Base-by-base conservation (phyloP, 2,329 filamentous ascomycete species). In the Pestalotiopsis sp. region DNA sequence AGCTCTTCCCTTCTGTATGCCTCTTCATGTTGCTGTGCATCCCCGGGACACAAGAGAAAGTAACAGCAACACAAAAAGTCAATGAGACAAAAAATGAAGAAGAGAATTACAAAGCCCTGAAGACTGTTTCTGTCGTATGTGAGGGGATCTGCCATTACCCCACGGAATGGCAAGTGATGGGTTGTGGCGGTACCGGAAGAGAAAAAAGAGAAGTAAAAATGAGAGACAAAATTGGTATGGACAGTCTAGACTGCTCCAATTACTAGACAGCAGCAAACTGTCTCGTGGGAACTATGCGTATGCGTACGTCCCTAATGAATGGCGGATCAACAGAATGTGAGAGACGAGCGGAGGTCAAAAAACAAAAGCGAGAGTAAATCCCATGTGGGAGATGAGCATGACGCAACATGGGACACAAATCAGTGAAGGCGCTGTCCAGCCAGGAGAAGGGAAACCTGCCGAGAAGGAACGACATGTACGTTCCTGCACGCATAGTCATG, bases 21-120 rank as follows among this genome's bases (percentile, higher is more conserved):
- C 73, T 73, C 70, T 70, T 77, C 73, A 76, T 75, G 67, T 71
- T 52, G 30, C 30, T 35, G 30, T 35, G 7, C 30, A 35, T 35
- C 30, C 6, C 30, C 30, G 30, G 30, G 30, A 9, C 30, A 35
- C 30, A 35, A 35, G 30, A 35, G 30, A 35, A 35, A 35, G 30
- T 35, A 35, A 35, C 30, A 35, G 30, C 30, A 35, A 35, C 30
- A 35, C 30, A 35, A 35, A 9, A 35, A 35, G 30, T 35, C 30
- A 5, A 35, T 35, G 30, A 35, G 7, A 35, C 30, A 35, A 35
- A 35, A 35, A 2, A 35, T 35, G 30, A 35, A 35, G 30, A 35
- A 35, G 30, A 35, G 30, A 35, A 9, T 9, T 35, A 9, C 7
- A 35, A 35, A 35, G 7, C 6, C 30, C 30, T 1, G 6, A 35